A percentile compares a stretch with the other conserved stretches of the same genome.
Conservation (phyloP, 2,329 filamentous ascomycete genomes). For the Sphaerostilbella broomeana region DNA sequence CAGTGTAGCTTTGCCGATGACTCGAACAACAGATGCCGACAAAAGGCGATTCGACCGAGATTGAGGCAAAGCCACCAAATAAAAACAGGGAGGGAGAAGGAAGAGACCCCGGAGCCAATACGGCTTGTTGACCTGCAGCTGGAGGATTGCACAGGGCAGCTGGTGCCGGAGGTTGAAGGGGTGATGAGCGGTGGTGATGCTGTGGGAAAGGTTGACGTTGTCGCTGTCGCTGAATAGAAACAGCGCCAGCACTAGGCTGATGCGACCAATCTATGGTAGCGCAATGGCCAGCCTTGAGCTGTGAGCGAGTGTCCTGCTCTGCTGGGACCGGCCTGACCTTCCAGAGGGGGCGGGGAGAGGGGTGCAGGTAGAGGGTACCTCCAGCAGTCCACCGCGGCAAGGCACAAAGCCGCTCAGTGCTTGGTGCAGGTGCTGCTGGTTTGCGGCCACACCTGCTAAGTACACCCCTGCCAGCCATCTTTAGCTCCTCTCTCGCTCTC, state of each 20-base stretch:
- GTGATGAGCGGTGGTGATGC: neutral
- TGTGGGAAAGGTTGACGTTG: neutral
- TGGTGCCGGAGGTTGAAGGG: slow-evolving; percentile 1
- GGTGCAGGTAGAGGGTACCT: slow-evolving; percentile 9
- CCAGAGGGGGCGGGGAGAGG: neutral
- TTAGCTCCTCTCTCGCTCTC: too few species aligned
- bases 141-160: neutral
- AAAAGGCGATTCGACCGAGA: too few species aligned
- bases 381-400: too few species aligned
- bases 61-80: slow-evolving; percentile 3
- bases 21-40: too few species aligned
- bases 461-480: slow-evolving; percentile 2
- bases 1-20: too few species aligned
- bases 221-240: slow-evolving; percentile 1
- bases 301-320: neutral
- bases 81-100: slow-evolving; percentile 2
- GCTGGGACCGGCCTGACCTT: neutral
- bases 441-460: slow-evolving; percentile 1
- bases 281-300: slow-evolving; percentile 2
- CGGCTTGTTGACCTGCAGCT: slow-evolving; percentile 4
- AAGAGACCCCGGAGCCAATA: neutral
- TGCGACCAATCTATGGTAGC: too few species aligned
- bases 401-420: too few species aligned
- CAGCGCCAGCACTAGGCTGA: too few species aligned
- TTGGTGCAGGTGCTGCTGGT: too few species aligned